Evolutionary conservation across 345 rosid species (phyloP).

Genomic region (Euclidium syriacum): DNA sequence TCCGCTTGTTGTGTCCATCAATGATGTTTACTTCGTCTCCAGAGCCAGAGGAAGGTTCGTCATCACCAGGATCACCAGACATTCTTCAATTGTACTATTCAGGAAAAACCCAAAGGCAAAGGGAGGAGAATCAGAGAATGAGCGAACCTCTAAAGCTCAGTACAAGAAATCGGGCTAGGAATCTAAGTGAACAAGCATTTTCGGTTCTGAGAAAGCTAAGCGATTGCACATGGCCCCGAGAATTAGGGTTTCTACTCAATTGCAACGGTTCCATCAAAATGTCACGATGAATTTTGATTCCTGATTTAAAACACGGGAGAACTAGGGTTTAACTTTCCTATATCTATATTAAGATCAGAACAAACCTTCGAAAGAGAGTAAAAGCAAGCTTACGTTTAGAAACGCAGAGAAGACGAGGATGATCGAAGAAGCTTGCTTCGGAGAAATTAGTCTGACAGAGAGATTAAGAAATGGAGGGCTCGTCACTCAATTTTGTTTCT

Average conservation of each 20-base stretch:
- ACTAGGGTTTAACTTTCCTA: neutral
- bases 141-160: no score
- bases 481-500: no score
- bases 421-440: neutral
- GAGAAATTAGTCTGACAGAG: neutral
- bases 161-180: neutral
- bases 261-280: neutral
- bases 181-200: neutral
- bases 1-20: slow-evolving; percentile 19
- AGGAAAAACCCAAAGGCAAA: neutral
- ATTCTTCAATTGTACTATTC: slow-evolving; percentile 10
- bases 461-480: no score
- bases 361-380: neutral
- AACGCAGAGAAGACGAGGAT: neutral
- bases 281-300: neutral
- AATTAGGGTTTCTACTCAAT: neutral
- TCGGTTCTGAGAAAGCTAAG: no score
- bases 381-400: neutral
- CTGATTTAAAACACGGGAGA: neutral
- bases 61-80: slow-evolving; percentile 26
- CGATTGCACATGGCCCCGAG: no score
- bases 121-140: neutral
- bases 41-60: slow-evolving; percentile 23
- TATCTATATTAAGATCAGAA: neutral
- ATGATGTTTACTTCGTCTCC: slow-evolving; percentile 20